Conservation (phyloP, 2,329 filamentous ascomycete genomes). For the Colletotrichum neosansevieriae region DNA sequence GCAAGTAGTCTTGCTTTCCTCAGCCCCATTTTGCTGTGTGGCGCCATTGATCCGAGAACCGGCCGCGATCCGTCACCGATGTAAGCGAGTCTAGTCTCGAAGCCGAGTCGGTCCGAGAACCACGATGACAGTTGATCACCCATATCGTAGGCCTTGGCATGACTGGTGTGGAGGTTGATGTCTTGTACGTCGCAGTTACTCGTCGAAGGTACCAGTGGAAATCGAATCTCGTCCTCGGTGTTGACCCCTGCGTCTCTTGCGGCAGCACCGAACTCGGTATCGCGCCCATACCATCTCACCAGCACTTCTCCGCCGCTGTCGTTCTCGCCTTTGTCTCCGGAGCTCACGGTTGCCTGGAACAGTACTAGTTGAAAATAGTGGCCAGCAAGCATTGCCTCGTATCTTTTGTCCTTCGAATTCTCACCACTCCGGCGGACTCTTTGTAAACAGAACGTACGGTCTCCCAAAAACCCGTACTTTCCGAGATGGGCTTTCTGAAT, state of each 20-base stretch:
- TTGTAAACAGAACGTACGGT: conserved; percentile 9
- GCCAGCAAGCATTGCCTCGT: background rate
- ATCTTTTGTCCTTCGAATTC: background rate
- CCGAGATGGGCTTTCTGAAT: background rate
- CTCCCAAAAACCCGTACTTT: background rate
- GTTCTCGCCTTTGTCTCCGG: background rate
- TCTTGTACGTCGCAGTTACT: conserved; percentile 57
- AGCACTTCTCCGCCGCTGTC: background rate
- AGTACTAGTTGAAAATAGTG: conserved; percentile 12
- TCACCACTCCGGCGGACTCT: background rate
- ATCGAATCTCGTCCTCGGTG: conserved; percentile 1
- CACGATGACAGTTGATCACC: conserved; percentile 69
- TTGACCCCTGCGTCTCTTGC: background rate
- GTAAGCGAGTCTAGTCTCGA: conserved; percentile 70
- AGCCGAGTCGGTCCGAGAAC: conserved; percentile 76
- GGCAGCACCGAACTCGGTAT: conserved; percentile 4
- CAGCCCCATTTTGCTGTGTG: conserved; percentile 13
- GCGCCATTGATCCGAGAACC: conserved; percentile 70
- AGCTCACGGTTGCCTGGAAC: conserved; percentile 2
- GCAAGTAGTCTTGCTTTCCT: background rate
- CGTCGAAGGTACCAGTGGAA: background rate
- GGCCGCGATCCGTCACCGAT: conserved; percentile 71
- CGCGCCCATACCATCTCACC: background rate
- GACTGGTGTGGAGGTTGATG: conserved; percentile 70
- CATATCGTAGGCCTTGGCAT: conserved; percentile 72